Evolutionary conservation across 768 basidiomycete genomes (phyloP), one percentile per base, ranked within the genome.

Genomic region (Leccinum pellstonianum): DNA sequence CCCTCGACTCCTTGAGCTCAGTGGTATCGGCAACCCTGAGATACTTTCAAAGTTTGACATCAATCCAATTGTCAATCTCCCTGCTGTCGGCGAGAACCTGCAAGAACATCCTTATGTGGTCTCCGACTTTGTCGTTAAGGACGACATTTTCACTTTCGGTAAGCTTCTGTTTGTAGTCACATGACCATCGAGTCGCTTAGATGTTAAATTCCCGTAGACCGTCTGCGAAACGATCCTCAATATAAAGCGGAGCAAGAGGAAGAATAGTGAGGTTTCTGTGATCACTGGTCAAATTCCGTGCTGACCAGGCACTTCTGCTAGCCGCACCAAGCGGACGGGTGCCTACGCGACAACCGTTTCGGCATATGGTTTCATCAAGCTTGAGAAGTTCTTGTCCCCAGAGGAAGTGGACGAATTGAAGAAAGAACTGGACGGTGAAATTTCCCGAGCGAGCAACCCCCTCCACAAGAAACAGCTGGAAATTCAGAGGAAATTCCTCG

Each of bases 71-170:
- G 52, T 68, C 5, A 5, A 58, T 14, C 65, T 66, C 29, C 65
- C 66, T 3, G n/a, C 49, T 33, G 65, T 66, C 6, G 65, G 65
- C 10, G 62, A 68, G 57, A 66, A 66, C 43, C 41, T 66, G 41
- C 65, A 66, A 33, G 65, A 66, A 23, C 65, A 66, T 21, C 58
- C 62, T 23, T 27, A 1, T 37, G 17, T 67, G n/a, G 6, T 49
- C 41, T 56, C 48, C 9, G 63, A 64, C n/a, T 64, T 64, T 43
- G 43, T 65, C 31, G 63, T 64, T 37, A 61, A 64, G 19, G 37
- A 65, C 0, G 43, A 49, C 19, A 35, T 64, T 5, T 61, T 64
- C 35, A 64, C 63, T 33, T n/a, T 64, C 8, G 63, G 63, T 64
- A 15, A 52, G 59, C n/a, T 29, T 25, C 12, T 21, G 21, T 51